These are phyloP conservation scores for Kurtzmaniella quercitrusa DNA, from an alignment of 1,139 yeast species.

Conservation along the genomic window DNA sequence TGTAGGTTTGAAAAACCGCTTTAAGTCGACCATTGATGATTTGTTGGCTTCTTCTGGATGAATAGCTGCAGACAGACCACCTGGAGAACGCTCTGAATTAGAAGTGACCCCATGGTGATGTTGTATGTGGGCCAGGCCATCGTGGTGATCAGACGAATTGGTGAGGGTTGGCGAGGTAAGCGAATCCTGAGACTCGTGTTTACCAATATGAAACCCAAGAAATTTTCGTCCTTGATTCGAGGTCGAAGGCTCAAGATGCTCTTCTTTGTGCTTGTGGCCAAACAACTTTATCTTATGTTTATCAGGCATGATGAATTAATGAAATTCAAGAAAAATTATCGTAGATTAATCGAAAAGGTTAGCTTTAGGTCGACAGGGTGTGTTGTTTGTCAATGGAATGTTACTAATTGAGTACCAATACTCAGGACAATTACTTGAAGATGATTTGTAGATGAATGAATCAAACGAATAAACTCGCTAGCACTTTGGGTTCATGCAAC, in stretches of 20 bases:
- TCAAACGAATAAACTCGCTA: too few relatives aligned
- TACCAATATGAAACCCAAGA: slow-evolving; percentile 37
- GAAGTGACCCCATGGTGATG: slow-evolving; percentile 11
- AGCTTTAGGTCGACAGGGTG: too few relatives aligned
- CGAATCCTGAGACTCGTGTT: slow-evolving; percentile 36
- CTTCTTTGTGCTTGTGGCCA: slow-evolving; percentile 27
- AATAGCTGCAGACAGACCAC: not conserved
- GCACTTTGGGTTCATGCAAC: too few relatives aligned
- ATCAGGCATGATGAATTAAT: slow-evolving; percentile 32
- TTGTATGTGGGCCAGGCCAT: slow-evolving; percentile 13
- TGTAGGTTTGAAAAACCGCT: slow-evolving; percentile 39
- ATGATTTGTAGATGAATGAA: too few relatives aligned
- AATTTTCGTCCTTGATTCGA: slow-evolving; percentile 30
- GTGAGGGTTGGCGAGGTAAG: slow-evolving; percentile 30
- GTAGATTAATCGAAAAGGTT: not conserved
- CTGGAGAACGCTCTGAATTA: slow-evolving; percentile 8
- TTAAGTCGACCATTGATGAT: slow-evolving; percentile 38
- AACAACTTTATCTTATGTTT: slow-evolving; percentile 44
- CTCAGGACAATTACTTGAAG: too few relatives aligned
- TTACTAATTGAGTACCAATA: too few relatives aligned
- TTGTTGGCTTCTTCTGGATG: slow-evolving; percentile 26
- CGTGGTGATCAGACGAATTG: slow-evolving; percentile 23
- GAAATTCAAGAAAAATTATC: not conserved
- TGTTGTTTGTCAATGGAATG: too few relatives aligned
- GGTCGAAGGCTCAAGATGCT: slow-evolving; percentile 30